phyloP scores from a whole-genome alignment of 306 rosid species.

The Neltuma alba region DNA sequence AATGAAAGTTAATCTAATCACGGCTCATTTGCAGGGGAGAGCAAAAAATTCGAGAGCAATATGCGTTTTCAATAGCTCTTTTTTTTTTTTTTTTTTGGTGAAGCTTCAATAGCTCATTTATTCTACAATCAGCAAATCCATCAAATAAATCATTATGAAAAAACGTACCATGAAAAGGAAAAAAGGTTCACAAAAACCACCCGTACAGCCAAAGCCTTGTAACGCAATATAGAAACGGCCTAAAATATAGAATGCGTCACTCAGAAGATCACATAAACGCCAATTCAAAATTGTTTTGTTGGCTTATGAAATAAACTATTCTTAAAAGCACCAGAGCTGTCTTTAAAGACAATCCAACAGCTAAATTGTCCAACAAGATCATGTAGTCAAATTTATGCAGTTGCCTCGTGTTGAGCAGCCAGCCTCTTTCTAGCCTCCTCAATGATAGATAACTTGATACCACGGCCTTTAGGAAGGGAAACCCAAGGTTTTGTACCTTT shows the following conservation, averaged over 20 bases:
- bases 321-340: constrained; percentile 1
- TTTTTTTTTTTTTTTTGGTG: too few relatives aligned
- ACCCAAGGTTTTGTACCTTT: constrained; percentile 68
- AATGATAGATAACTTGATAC: constrained; percentile 74
- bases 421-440: constrained; percentile 75
- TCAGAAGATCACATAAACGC: neutral
- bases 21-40: too few relatives aligned
- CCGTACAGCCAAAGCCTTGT: neutral
- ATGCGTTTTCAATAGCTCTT: too few relatives aligned
- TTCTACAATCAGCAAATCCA: neutral
- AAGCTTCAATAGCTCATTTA: neutral
- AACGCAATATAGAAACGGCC: neutral
- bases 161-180: neutral
- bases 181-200: neutral
- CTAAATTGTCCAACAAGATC: neutral
- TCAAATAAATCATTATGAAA: neutral
- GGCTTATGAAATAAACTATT: neutral
- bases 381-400: constrained; percentile 30
- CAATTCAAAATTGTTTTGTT: constrained; percentile 14
- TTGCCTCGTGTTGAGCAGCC: constrained; percentile 47
- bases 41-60: neutral
- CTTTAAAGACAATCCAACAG: neutral
- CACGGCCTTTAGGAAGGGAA: constrained; percentile 69
- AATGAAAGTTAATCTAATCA: too few relatives aligned
- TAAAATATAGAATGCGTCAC: neutral